Base-by-base conservation (phyloP, 257 asterid genomes). In the Solanum chmielewskii region DNA sequence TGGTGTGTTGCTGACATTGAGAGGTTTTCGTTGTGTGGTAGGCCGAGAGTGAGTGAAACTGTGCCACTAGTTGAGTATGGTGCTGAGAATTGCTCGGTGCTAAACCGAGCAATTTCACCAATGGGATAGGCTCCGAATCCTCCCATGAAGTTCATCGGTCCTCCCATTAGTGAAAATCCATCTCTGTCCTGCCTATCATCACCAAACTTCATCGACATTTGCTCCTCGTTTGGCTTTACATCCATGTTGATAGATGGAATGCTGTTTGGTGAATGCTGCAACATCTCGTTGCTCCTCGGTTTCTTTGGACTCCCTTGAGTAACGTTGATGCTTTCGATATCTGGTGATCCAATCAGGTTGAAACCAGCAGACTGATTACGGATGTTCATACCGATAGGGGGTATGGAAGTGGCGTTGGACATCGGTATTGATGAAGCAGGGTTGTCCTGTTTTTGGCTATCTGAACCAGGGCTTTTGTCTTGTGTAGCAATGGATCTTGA, bases 11-110 rank as follows among this genome's bases (percentile, higher is more conserved):
- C 95, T 1, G 97, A 87, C 85, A 96, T 94, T 52, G 98, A 87
- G 76, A 96, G 90, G 74, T 91, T 96, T 25, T 96, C 98, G 68
- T 96, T 92, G 76, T 94, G 98, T 5, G 98, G 99, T 33, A 97
- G 96, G 74, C 98, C 99, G 27, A 97, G 84, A 5, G 99, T 95
- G 8, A 97, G 98, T 8, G 99, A 95, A 18, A 96, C 99, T 2
- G 93, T 96, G 16, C 85, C 85, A 49, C 93, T 95, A 8, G 93
- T 94, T 0, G 98, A 91, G 85, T 93, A 96, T 4, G 98, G 91
- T 3, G 92, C 86, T 60, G 95, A 95, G 92, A 94, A 97, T 64
- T 92, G 95, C 59, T 95, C 95, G 1, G 95, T 80, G 11, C 93
- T 92, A 83, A 92, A 96, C 84, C 99, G 73, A 20, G 97, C 97